Base-by-base conservation (phyloP, 2,329 filamentous ascomycete species). In the Talaromyces rugulosus region DNA sequence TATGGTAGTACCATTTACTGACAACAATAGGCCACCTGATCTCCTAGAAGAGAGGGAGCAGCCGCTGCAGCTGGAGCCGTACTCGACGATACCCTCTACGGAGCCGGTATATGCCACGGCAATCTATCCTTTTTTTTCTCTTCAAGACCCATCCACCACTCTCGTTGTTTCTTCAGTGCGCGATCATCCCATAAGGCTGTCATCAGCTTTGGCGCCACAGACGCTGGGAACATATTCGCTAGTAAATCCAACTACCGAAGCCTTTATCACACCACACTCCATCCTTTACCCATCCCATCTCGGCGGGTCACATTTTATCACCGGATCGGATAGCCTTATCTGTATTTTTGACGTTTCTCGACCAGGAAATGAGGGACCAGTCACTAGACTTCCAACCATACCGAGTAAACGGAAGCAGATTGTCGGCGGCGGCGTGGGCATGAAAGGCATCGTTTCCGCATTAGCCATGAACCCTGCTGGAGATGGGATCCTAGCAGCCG, bases 391-490 rank as follows among this genome's bases (percentile, higher is more conserved):
- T 65, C 74, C 74, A 3, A 83, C 83, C 18, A 81, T 82, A 28
- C 81, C 82, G 8, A 80, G 77, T 62, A 79, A 77, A 63, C 76
- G 78, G 51, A 80, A 76, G 66, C 78, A 78, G 63, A 73, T 75
- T 16, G 75, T 80, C 18, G 80, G 77, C 28, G 79, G 78, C 8
- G 78, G 78, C 2, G 69, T 80, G 27, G 80, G 80, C 31, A 83
- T 85, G 77, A 83, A 82, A 69, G 85, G 85, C 2, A 78, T 81
- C 28, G 77, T 88, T 8, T 82, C 81, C 7, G 78, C 83, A 0
- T 69, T 89, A 64, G 74, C 75, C 2, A 71, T 84, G 51, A 79
- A 78, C 52, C 69, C 74, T 3, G 67, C 68, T 4, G 71, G 68
- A 12, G 77, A 81, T 31, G 78, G 80, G 0, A 70, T 86, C 0